Evolutionary conservation across 2,329 filamentous ascomycete genomes (phyloP).

Genomic region (Dryadomyces quercus-mongolicae): DNA sequence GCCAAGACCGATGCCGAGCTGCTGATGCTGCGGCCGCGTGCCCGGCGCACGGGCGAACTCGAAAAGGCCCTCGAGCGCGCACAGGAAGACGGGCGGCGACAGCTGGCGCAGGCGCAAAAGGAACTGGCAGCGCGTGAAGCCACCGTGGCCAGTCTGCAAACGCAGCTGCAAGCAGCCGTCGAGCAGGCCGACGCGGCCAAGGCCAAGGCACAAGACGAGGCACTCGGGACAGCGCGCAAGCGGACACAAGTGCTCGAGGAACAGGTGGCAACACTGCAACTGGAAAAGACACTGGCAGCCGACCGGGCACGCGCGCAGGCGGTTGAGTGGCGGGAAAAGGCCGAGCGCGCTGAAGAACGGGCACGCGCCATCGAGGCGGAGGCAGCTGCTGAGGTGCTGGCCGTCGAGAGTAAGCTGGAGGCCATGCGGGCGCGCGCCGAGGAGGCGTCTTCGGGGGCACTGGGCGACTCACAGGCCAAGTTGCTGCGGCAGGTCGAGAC

Average conservation of each 20-base stretch:
- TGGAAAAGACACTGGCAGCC: slow-evolving; percentile 64
- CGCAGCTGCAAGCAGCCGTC: slow-evolving; percentile 55
- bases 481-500: slow-evolving; percentile 89
- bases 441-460: slow-evolving; percentile 72
- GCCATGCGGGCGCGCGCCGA: slow-evolving; percentile 74
- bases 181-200: slow-evolving; percentile 56
- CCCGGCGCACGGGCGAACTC: slow-evolving; percentile 36
- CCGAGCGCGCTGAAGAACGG: slow-evolving; percentile 60
- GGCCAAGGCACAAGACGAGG: slow-evolving; percentile 52
- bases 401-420: slow-evolving; percentile 82
- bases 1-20: slow-evolving; percentile 45
- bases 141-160: slow-evolving; percentile 55
- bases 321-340: slow-evolving; percentile 60
- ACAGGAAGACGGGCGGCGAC: slow-evolving; percentile 34
- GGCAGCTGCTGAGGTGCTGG: slow-evolving; percentile 62
- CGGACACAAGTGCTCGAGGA: slow-evolving; percentile 41
- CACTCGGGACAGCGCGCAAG: slow-evolving; percentile 52
- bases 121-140: slow-evolving; percentile 48
- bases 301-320: slow-evolving; percentile 56
- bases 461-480: slow-evolving; percentile 78
- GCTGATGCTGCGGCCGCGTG: slow-evolving; percentile 31
- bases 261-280: slow-evolving; percentile 50
- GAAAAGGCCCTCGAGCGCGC: slow-evolving; percentile 42
- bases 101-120: slow-evolving; percentile 30
- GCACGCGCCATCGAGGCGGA: slow-evolving; percentile 60